Evolutionary conservation across 2,329 filamentous ascomycete species (phyloP), one percentile per base, ranked within the genome.

Genomic region (Neocatenulostroma microsporum): DNA sequence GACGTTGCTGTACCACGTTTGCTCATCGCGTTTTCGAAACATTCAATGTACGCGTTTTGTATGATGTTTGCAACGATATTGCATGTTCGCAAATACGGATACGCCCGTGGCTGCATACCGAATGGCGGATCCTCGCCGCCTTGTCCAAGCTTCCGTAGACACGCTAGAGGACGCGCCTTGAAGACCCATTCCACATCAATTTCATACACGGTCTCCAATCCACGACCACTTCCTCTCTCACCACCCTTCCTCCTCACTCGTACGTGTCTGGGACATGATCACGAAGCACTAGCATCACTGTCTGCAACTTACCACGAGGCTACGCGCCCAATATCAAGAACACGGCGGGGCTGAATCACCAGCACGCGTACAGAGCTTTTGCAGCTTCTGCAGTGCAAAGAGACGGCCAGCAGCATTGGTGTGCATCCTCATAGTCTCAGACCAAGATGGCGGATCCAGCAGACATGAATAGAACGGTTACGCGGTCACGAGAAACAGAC

Each of bases 391-490:
- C 38, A 36, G n/a, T n/a, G n/a, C n/a, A n/a, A n/a, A 25, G 26
- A 35, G 28, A 17, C 36, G 37, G 37, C 24, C n/a, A 28, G 27
- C 21, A 20, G 35, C 40, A 43, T 34, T 36, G 29, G 33, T 34
- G 43, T 45, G 47, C 48, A 45, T 52, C 30, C 39, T 36, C 26
- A 42, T 45, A 49, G 41, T 31, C 34, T 42, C 36, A 36, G 45
- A 19, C 34, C 47, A 40, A 26, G 32, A 54, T 52, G 51, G 45
- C 50, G 36, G 37, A 41, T 38, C 38, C 46, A 21, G 39, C 46
- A 33, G 35, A 34, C 21, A 18, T 34, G 17, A 39, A 19, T 18
- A 40, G 39, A 18, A 25, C 39, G 18, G 37, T 39, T 32, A 21
- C 46, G 47, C 41, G 36, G 19, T 39, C 46, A 14, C 36, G 34